These are phyloP conservation scores for Jackrogersella minutella DNA, from an alignment of 495 filamentous ascomycete species.

Conservation along the genomic window DNA sequence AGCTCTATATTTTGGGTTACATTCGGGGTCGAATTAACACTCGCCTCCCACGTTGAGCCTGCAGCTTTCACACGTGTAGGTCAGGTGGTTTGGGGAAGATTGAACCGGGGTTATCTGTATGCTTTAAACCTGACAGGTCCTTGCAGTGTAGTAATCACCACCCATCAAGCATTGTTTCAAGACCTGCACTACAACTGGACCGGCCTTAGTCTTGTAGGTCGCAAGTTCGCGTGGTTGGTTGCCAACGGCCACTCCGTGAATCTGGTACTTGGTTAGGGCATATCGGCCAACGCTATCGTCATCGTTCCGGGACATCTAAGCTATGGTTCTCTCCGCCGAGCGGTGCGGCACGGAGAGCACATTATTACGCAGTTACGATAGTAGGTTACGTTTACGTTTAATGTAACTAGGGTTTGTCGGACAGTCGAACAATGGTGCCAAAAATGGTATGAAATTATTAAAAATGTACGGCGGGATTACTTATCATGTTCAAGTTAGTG, in stretches of 20 bases:
- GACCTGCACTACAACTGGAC: conserved; percentile 34
- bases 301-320: conserved; percentile 24
- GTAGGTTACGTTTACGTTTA: neutral
- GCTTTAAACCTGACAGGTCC: conserved; percentile 36
- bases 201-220: conserved; percentile 10
- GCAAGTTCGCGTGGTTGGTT: conserved; percentile 28
- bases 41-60: conserved; percentile 40
- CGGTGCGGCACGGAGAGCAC: conserved; percentile 26
- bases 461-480: neutral
- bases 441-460: conserved; percentile 21
- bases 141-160: conserved; percentile 44
- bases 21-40: conserved; percentile 32
- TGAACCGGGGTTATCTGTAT: conserved; percentile 36
- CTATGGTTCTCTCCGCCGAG: conserved; percentile 6
- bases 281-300: conserved; percentile 20
- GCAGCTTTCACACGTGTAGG: conserved; percentile 42
- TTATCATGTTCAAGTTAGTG: conserved; percentile 11
- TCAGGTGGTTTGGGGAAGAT: conserved; percentile 40
- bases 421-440: conserved; percentile 34
- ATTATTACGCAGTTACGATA: conserved; percentile 15
- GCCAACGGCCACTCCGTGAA: conserved; percentile 33
- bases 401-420: conserved; percentile 12
- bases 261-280: conserved; percentile 30
- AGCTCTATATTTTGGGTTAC: conserved; percentile 30
- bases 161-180: conserved; percentile 37